A percentile compares a stretch with the other conserved stretches of the same genome.
Evolutionary conservation across 345 rosid genomes (phyloP).

Genomic region (Salix purpurea): DNA sequence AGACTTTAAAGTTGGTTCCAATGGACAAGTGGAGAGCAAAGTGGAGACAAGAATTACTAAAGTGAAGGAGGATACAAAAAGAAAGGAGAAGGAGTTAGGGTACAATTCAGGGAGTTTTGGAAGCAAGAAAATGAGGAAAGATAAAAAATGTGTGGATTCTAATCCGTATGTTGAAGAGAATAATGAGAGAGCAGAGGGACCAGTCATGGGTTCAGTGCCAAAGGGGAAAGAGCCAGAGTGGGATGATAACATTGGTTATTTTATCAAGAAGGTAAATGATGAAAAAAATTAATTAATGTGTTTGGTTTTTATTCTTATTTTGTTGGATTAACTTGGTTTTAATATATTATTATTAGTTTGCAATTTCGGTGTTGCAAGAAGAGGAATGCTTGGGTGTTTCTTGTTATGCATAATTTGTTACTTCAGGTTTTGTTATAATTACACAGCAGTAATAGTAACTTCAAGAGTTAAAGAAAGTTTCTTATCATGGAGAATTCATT

Average conservation of each 20-base stretch:
- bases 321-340: not conserved
- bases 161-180: constrained; percentile 53
- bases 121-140: constrained; percentile 70
- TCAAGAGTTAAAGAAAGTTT: not conserved
- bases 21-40: constrained; percentile 19
- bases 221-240: constrained; percentile 40
- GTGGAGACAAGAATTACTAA: constrained; percentile 20
- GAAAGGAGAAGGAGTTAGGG: constrained; percentile 61
- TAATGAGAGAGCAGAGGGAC: constrained; percentile 18
- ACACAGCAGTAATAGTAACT: not conserved
- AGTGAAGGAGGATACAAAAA: constrained; percentile 55
- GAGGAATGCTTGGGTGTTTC: not conserved
- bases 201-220: not conserved
- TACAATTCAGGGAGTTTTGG: constrained; percentile 59
- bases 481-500: not conserved
- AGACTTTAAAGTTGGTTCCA: constrained; percentile 41
- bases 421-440: not conserved
- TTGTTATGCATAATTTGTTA: not conserved
- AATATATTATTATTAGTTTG: not conserved
- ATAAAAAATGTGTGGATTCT: constrained; percentile 42
- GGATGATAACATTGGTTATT: constrained; percentile 70
- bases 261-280: constrained; percentile 66
- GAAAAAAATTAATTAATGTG: not conserved
- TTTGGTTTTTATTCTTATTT: not conserved
- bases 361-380: not conserved